Percentiles rank a stretch among this genome's conserved stretches.
Conservation (phyloP, 73 alveolate genomes). For the Paraurostyla sp. region DNA sequence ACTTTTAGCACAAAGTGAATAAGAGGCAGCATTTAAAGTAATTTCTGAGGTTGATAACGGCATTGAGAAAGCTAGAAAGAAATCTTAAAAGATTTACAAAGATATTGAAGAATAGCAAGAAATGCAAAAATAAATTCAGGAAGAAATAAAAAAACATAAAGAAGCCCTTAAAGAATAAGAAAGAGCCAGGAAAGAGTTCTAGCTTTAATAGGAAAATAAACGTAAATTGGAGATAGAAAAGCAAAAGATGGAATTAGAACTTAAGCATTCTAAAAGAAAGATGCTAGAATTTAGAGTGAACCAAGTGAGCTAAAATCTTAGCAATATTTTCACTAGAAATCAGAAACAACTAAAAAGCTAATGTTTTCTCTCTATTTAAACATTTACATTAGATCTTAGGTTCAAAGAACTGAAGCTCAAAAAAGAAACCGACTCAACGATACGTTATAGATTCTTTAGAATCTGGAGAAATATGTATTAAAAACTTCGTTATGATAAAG, state of each 20-base stretch:
- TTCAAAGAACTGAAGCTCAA: conserved; percentile 13
- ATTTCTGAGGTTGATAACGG: not conserved
- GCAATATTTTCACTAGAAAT: not conserved
- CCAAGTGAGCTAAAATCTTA: not conserved
- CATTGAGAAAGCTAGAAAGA: conserved; percentile 1
- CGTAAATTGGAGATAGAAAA: conserved; percentile 10
- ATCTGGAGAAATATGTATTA: not conserved
- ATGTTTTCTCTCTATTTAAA: not conserved
- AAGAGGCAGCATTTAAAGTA: not conserved
- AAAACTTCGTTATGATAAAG: not conserved
- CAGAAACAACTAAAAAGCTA: not conserved
- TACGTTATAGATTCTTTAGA: not conserved
- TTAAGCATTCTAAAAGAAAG: not conserved
- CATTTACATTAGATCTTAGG: not conserved
- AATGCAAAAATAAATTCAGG: not conserved
- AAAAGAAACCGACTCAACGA: not conserved
- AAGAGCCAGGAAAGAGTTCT: conserved; percentile 13
- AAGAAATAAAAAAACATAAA: not conserved
- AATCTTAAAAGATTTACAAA: not conserved
- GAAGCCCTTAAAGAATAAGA: not conserved
- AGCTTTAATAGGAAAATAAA: not conserved
- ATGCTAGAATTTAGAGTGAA: not conserved
- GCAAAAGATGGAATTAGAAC: conserved; percentile 20
- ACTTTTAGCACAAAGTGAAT: not conserved
- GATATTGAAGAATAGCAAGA: not conserved